These are phyloP conservation scores for Talaromyces stipitatus DNA, from an alignment of 495 filamentous ascomycete genomes.

Conservation along the genomic window DNA sequence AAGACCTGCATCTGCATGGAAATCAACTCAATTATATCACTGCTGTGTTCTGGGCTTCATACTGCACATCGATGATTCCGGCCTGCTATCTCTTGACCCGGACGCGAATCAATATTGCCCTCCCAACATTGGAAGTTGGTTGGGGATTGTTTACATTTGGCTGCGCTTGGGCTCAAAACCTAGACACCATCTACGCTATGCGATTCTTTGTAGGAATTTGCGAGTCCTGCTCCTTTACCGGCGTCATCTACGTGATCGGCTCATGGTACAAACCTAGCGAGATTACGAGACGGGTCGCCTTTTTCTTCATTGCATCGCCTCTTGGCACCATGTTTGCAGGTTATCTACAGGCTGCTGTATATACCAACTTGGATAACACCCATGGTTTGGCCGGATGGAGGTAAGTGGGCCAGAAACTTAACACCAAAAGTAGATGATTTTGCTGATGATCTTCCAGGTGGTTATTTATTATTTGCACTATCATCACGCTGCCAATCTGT, in stretches of 20 bases:
- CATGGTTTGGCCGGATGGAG: conserved; percentile 19
- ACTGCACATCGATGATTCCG: conserved; percentile 19
- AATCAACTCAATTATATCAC: conserved; percentile 25
- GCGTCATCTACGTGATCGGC: conserved; percentile 16
- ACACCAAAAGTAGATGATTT: too few species aligned
- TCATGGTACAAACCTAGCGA: conserved; percentile 23
- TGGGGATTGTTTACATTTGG: conserved; percentile 16
- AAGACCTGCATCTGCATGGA: conserved; percentile 10
- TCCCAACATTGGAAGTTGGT: conserved; percentile 10
- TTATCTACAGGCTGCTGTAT: conserved; percentile 21
- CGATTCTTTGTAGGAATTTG: conserved; percentile 13
- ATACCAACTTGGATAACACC: conserved; percentile 16
- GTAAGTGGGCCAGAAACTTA: conserved; percentile 4
- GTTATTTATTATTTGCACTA: conserved; percentile 20
- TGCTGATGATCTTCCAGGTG: conserved; percentile 10
- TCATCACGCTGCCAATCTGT: conserved; percentile 20
- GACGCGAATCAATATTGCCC: conserved; percentile 12
- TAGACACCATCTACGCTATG: conserved; percentile 12
- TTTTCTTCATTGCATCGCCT: conserved; percentile 19
- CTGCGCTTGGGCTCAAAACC: conserved; percentile 12
- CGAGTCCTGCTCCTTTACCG: conserved; percentile 12
- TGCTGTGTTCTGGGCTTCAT: conserved; percentile 26
- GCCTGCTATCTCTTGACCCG: conserved; percentile 15
- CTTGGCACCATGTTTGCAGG: conserved; percentile 22
- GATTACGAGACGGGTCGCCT: conserved; percentile 15